Conservation (phyloP, 2,329 filamentous ascomycete genomes). For the Lachnellula cervina region DNA sequence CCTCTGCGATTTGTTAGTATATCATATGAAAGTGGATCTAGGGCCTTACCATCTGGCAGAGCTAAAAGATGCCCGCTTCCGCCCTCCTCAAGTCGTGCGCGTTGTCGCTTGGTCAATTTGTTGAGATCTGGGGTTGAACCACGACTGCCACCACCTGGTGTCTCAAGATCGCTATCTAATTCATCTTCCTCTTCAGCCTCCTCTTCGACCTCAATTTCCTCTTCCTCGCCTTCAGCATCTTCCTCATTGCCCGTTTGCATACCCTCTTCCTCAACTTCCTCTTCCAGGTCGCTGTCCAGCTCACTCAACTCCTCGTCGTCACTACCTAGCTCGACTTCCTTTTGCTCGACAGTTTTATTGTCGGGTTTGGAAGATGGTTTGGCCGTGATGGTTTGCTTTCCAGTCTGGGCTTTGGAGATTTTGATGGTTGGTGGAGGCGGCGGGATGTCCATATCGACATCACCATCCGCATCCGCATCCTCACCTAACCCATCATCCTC, state of each 20-base stretch:
- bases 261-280: slow-evolving; percentile 48
- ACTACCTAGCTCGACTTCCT: slow-evolving; percentile 26
- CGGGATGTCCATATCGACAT: slow-evolving; percentile 31
- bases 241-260: slow-evolving; percentile 33
- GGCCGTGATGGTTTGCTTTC: slow-evolving; percentile 24
- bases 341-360: slow-evolving; percentile 26
- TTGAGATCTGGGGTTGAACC: slow-evolving; percentile 57
- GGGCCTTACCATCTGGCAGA: slow-evolving; percentile 36
- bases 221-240: slow-evolving; percentile 43
- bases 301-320: slow-evolving; percentile 34
- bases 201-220: slow-evolving; percentile 36
- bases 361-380: slow-evolving; percentile 23
- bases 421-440: slow-evolving; percentile 30
- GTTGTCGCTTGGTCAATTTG: slow-evolving; percentile 65
- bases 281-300: slow-evolving; percentile 32
- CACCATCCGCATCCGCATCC: slow-evolving; percentile 43
- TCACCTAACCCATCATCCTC: slow-evolving; percentile 38
- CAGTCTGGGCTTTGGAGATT: slow-evolving; percentile 25
- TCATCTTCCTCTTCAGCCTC: slow-evolving; percentile 39
- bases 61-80: slow-evolving; percentile 40
- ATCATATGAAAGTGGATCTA: not conserved
- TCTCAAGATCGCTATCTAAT: slow-evolving; percentile 31
- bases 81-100: slow-evolving; percentile 51
- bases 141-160: slow-evolving; percentile 46
- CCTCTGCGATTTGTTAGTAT: slow-evolving; percentile 41